These are phyloP conservation scores for Lipomyces starkeyi DNA, from an alignment of 805 yeast species.

Conservation along the genomic window DNA sequence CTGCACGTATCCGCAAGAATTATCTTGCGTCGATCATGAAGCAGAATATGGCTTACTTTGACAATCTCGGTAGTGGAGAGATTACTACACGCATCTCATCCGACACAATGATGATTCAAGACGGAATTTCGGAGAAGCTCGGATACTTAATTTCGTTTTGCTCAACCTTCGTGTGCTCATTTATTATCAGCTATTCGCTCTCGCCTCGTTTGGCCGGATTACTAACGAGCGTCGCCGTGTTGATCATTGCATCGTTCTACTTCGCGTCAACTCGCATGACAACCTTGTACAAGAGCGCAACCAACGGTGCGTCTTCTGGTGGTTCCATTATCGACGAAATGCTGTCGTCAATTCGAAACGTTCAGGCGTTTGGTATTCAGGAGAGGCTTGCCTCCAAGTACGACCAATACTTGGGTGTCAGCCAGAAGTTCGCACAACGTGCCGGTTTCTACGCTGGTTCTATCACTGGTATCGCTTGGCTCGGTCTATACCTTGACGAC, in stretches of 20 bases:
- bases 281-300: too few species aligned
- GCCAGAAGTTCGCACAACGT: conserved; percentile 41
- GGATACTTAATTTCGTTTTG: conserved; percentile 49
- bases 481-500: conserved; percentile 47
- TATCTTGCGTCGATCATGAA: conserved; percentile 48
- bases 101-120: conserved; percentile 50
- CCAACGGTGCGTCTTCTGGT: too few species aligned
- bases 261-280: too few species aligned
- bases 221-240: too few species aligned
- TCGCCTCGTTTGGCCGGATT: too few species aligned
- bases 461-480: conserved; percentile 49
- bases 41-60: conserved; percentile 52
- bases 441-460: conserved; percentile 44
- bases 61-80: conserved; percentile 52
- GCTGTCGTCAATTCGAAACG: too few species aligned
- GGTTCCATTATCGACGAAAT: too few species aligned
- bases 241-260: too few species aligned
- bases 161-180: conserved; percentile 50
- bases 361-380: conserved; percentile 52
- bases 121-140: conserved; percentile 51
- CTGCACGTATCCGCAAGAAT: conserved; percentile 49
- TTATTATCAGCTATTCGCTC: too few species aligned
- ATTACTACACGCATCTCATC: conserved; percentile 52
- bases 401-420: conserved; percentile 42
- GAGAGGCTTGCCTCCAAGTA: conserved; percentile 45